These are phyloP conservation scores for Plantago lanceolata DNA, from an alignment of 305 asterid genomes.

Conservation along the genomic window DNA sequence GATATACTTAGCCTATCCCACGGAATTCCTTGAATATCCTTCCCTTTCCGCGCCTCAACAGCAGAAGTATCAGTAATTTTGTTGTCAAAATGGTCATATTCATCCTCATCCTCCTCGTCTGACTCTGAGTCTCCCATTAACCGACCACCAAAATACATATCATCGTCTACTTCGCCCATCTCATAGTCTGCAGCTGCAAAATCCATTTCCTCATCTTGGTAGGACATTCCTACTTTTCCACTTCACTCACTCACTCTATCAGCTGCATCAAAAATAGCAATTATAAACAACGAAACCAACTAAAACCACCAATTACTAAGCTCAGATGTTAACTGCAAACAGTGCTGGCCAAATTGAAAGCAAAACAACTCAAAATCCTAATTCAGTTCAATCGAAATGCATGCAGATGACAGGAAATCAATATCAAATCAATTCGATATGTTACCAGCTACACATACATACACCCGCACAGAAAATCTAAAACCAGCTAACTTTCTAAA, in stretches of 20 bases:
- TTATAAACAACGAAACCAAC: constrained; percentile 5
- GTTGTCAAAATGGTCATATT: constrained; percentile 42
- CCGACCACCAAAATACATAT: constrained; percentile 48
- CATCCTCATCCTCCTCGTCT: constrained; percentile 50
- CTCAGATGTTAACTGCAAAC: constrained; percentile 12
- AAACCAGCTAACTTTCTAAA: too few relatives aligned
- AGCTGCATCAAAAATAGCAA: constrained; percentile 28
- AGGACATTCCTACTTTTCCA: constrained; percentile 29
- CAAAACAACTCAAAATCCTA: not conserved
- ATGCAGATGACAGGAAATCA: too few relatives aligned
- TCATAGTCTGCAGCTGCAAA: constrained; percentile 45
- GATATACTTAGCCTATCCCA: constrained; percentile 52
- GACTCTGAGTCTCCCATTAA: constrained; percentile 53
- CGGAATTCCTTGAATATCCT: constrained; percentile 61
- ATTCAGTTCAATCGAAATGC: too few relatives aligned
- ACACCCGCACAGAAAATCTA: too few relatives aligned
- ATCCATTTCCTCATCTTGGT: constrained; percentile 48
- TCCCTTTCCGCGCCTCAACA: constrained; percentile 51
- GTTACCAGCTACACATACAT: too few relatives aligned
- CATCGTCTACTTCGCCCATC: constrained; percentile 53
- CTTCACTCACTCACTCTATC: constrained; percentile 21
- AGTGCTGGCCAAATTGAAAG: not conserved
- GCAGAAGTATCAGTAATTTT: constrained; percentile 48
- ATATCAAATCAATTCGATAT: too few relatives aligned
- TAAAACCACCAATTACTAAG: constrained; percentile 9